phyloP scores from a whole-genome alignment of 2,329 filamentous ascomycete genomes.

The Sporothrix variecibatus region DNA sequence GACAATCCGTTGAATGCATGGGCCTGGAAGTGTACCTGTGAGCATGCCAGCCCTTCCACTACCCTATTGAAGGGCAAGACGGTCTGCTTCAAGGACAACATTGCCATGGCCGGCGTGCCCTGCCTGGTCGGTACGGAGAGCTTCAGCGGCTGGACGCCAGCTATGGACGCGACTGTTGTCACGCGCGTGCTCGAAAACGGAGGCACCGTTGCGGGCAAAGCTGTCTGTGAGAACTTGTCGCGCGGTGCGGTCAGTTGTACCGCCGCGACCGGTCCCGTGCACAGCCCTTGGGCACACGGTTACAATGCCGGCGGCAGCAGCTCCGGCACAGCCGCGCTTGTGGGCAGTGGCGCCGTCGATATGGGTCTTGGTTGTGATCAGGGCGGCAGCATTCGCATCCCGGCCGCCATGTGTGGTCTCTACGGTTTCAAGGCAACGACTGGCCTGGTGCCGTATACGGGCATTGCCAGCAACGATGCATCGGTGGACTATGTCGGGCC shows the following conservation, averaged over 20 bases:
- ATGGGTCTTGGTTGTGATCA: neutral
- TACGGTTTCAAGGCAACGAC: constrained; percentile 23
- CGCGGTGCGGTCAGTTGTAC: neutral
- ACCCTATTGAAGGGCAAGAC: neutral
- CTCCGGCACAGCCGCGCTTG: neutral
- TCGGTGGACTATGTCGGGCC: constrained; percentile 6
- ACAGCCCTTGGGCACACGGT: neutral
- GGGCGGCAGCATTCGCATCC: constrained; percentile 1
- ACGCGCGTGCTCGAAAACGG: neutral
- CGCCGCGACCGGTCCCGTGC: neutral
- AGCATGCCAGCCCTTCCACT: constrained; percentile 34
- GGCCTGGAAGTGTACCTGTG: constrained; percentile 46
- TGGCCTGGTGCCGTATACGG: constrained; percentile 35
- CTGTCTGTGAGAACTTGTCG: constrained; percentile 5
- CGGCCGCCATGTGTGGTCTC: neutral
- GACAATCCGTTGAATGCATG: constrained; percentile 45
- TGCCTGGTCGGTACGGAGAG: constrained; percentile 2
- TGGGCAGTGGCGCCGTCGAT: neutral
- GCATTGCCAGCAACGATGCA: constrained; percentile 7
- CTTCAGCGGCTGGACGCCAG: neutral
- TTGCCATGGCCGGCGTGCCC: neutral
- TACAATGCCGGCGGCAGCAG: constrained; percentile 14
- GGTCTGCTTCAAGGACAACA: constrained; percentile 11
- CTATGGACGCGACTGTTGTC: neutral
- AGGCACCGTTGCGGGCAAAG: neutral